Percentiles rank a stretch among this genome's conserved stretches.
Evolutionary conservation across 2,329 filamentous ascomycete species (phyloP).

Genomic region (Cryphonectria carpinicola): DNA sequence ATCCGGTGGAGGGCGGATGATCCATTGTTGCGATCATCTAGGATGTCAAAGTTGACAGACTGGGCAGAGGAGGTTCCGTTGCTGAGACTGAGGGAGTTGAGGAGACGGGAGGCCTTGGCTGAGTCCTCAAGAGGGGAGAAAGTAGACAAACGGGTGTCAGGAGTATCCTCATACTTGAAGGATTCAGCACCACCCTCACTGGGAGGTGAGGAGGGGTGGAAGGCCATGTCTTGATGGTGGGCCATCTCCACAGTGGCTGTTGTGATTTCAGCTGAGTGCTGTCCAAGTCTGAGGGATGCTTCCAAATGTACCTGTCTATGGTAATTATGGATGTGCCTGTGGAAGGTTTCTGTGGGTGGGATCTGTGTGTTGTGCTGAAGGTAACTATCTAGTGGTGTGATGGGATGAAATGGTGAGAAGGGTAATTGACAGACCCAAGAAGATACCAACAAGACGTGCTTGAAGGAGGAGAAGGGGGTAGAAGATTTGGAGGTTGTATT

Average conservation of each 20-base stretch:
- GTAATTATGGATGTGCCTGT: neutral
- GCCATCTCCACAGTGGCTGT: conserved; percentile 11
- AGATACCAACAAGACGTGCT: neutral
- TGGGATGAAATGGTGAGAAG: neutral
- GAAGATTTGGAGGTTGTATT: neutral
- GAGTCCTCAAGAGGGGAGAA: conserved; percentile 65
- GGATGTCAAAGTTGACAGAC: conserved; percentile 33
- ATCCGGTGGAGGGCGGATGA: conserved; percentile 3
- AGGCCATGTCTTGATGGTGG: conserved; percentile 47
- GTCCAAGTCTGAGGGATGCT: neutral
- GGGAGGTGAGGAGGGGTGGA: conserved; percentile 53
- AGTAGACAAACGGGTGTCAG: conserved; percentile 64
- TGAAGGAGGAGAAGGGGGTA: neutral
- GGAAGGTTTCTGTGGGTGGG: neutral
- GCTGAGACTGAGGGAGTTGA: conserved; percentile 39
- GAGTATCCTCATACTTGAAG: conserved; percentile 59
- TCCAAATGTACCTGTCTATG: neutral
- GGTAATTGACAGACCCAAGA: neutral
- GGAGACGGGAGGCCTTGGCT: conserved; percentile 46
- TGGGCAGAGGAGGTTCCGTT: conserved; percentile 36
- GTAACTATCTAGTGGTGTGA: conserved; percentile 3
- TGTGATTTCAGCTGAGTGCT: conserved; percentile 3
- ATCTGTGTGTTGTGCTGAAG: neutral
- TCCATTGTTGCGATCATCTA: neutral
- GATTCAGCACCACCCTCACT: conserved; percentile 61